A percentile compares a stretch with the other conserved stretches of the same genome.
phyloP scores from a whole-genome alignment of 495 filamentous ascomycete species.

The Friedmanniomyces simplex region DNA sequence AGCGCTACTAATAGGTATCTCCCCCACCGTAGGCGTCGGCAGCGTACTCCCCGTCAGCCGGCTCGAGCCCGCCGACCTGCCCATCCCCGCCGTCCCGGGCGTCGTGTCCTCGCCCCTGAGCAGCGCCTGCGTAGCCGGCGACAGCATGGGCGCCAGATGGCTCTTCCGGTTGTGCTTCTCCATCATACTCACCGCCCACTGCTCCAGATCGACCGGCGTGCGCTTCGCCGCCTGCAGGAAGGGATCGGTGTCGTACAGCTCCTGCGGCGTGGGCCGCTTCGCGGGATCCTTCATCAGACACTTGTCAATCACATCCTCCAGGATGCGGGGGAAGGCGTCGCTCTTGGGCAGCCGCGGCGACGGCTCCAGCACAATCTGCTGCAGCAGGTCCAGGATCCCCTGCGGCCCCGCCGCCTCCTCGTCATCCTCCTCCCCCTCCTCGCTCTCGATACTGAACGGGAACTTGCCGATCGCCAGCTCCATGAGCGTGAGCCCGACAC shows the following conservation, averaged over 20 bases:
- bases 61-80: background rate
- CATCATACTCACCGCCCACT: slow-evolving; percentile 86
- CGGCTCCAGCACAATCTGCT: slow-evolving; percentile 95
- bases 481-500: slow-evolving; percentile 91
- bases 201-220: slow-evolving; percentile 79
- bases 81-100: background rate
- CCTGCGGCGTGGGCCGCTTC: slow-evolving; percentile 78
- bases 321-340: slow-evolving; percentile 86
- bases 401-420: slow-evolving; percentile 65
- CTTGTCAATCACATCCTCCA: slow-evolving; percentile 94
- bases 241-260: slow-evolving; percentile 76
- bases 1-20: slow-evolving; percentile 9
- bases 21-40: slow-evolving; percentile 7
- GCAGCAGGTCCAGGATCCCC: slow-evolving; percentile 89
- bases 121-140: slow-evolving; percentile 43
- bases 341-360: slow-evolving; percentile 89
- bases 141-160: slow-evolving; percentile 52
- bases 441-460: slow-evolving; percentile 73
- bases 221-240: slow-evolving; percentile 93
- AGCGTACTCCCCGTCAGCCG: background rate
- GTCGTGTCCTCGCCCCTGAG: slow-evolving; percentile 16
- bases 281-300: slow-evolving; percentile 84
- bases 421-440: slow-evolving; percentile 58
- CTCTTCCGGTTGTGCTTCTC: slow-evolving; percentile 85
- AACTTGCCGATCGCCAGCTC: slow-evolving; percentile 95